Base-by-base conservation (phyloP, 257 asterid genomes). In the Jasminum sambac region DNA sequence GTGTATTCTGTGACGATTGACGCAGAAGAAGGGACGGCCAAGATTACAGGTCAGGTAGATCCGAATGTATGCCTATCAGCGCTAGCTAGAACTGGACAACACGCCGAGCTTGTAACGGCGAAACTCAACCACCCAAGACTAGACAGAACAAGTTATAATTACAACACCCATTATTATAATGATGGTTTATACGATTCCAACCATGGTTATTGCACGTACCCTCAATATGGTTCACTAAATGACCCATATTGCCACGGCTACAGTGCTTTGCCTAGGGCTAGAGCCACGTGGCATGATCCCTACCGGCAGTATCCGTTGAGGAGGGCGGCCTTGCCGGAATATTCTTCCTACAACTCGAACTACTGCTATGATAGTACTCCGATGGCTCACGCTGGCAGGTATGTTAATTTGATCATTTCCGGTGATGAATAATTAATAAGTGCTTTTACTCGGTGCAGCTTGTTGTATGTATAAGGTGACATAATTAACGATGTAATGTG, bases 1-100 rank as follows among this genome's bases (percentile, higher is more conserved):
- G 82, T 77, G 0, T 86, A 79, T 37, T 80, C 80, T 12, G 68
- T 86, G 0, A 52, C 68, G 0, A 63, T 84, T 4, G 84, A 82
- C 46, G 76, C 82, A 9, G 77, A 77, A 19, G 30, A 58, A 30
- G 76, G 71, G 43, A 71, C 57, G 10, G 71, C 72, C 1, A 73
- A 30, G 36, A 71, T 86, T 6, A 26, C 37, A 5, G 91, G 87
- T 8, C 84, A 84, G 67, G 91, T 79, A 11, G 82, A 86, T 41
- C 89, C 89, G 1, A 86, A 75, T 70, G 19, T 37, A n/a, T 76
- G 85, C 3, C 21, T 86, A 5, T 59, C 37, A 59, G 86, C 91
- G 21, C 24, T 84, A 50, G 50, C 76, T 11, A 74, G 84, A 55
- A 75, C 83, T 9, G 85, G 85, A 8, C 64, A 66, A 6, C 89